A percentile compares a stretch with the other conserved stretches of the same genome.
Evolutionary conservation across 495 filamentous ascomycete species (phyloP).

Genomic region (Aspergillus conjunctus): DNA sequence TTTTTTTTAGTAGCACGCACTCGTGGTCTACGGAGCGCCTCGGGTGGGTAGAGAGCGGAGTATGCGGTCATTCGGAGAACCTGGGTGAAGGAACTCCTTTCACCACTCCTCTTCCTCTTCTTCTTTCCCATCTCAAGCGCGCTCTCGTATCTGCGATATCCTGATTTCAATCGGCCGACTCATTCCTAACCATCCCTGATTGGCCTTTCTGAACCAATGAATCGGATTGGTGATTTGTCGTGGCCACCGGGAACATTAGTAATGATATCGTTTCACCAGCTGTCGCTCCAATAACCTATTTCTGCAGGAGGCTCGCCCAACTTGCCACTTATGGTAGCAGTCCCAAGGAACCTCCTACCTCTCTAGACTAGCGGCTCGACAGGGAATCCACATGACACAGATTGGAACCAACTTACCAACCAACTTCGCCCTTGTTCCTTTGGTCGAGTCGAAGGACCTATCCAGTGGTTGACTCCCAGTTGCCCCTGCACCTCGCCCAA

Average conservation of each 20-base stretch:
- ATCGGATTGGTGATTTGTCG: neutral
- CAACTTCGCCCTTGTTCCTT: too few species aligned
- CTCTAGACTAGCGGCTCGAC: constrained; percentile 6
- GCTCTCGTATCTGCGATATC: neutral
- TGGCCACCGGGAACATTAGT: neutral
- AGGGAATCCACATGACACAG: constrained; percentile 7
- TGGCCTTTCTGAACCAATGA: too few species aligned
- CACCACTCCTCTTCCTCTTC: neutral
- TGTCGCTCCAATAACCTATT: constrained; percentile 6
- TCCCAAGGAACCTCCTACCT: constrained; percentile 22
- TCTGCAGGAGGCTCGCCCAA: constrained; percentile 27
- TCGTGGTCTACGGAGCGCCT: constrained; percentile 18
- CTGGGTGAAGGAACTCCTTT: neutral
- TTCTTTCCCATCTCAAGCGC: neutral
- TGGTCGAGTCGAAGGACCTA: constrained; percentile 12
- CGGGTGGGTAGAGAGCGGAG: constrained; percentile 6
- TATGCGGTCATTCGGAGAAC: constrained; percentile 14
- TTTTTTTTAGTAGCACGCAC: constrained; percentile 1
- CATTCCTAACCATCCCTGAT: neutral
- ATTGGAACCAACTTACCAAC: neutral
- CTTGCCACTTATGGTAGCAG: constrained; percentile 29
- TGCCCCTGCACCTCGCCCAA: constrained; percentile 31
- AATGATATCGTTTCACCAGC: neutral
- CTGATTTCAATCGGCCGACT: neutral
- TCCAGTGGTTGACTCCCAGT: constrained; percentile 15